phyloP scores from a whole-genome alignment of 1,284 basidiomycete species.

The Ceratobasidium sp. region DNA sequence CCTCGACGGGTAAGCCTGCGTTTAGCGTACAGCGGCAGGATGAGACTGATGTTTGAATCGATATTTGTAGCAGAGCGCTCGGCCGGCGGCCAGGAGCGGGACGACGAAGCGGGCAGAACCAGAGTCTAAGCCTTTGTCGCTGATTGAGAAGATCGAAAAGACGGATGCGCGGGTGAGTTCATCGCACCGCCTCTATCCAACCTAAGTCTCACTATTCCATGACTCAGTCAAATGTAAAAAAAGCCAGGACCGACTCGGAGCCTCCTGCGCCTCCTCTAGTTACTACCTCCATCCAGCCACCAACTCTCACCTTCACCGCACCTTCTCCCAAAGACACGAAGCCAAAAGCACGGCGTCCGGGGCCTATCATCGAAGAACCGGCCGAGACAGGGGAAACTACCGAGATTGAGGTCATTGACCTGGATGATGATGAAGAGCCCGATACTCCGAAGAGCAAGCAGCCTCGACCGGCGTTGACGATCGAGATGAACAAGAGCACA shows the following conservation, averaged over 20 bases:
- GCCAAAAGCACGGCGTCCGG: conserved; percentile 29
- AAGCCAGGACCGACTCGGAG: conserved; percentile 15
- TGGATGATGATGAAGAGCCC: conserved; percentile 16
- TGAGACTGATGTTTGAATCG: conserved; percentile 5
- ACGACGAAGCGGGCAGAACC: conserved; percentile 8
- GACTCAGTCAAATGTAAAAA: conserved; percentile 28
- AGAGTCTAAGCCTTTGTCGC: conserved; percentile 29
- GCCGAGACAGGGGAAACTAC: neutral
- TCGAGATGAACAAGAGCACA: conserved; percentile 22
- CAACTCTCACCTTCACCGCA: conserved; percentile 34
- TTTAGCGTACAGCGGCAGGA: neutral
- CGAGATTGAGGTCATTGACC: conserved; percentile 35
- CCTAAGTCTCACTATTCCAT: neutral
- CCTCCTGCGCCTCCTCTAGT: conserved; percentile 3
- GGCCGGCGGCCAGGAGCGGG: conserved; percentile 22
- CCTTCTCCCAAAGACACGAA: conserved; percentile 33
- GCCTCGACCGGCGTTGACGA: conserved; percentile 15
- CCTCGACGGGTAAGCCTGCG: conserved; percentile 25
- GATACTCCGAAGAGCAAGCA: neutral
- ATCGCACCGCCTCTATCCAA: neutral
- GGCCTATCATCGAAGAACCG: conserved; percentile 30
- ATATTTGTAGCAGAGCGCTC: conserved; percentile 29
- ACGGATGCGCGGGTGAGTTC: conserved; percentile 30
- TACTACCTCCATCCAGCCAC: conserved; percentile 4
- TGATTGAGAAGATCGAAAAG: conserved; percentile 41